Evolutionary conservation across 1,284 basidiomycete species (phyloP).

Genomic region (Volvariella volvacea): DNA sequence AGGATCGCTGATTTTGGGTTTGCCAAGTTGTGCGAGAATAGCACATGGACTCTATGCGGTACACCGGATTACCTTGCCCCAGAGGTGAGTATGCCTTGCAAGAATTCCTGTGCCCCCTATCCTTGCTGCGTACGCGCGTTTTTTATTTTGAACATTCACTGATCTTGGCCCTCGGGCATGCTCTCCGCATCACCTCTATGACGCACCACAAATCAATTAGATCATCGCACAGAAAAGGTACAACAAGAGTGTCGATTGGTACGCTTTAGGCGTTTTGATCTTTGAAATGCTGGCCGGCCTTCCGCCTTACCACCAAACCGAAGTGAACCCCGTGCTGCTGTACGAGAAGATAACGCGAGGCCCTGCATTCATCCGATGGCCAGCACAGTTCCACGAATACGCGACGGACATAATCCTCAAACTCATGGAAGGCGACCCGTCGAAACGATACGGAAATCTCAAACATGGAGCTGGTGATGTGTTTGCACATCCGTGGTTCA

Average conservation of each 20-base stretch:
- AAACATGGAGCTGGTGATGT: conserved; percentile 91
- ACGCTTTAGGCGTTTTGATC: conserved; percentile 92
- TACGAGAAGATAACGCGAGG: conserved; percentile 84
- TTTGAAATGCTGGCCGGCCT: conserved; percentile 96
- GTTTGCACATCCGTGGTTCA: conserved; percentile 95
- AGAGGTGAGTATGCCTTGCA: conserved; percentile 44
- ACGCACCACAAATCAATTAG: conserved; percentile 25
- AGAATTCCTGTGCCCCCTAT: background rate
- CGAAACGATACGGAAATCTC: conserved; percentile 91
- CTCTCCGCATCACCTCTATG: background rate
- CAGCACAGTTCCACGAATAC: conserved; percentile 73
- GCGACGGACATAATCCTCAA: conserved; percentile 89
- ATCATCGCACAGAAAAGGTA: conserved; percentile 89
- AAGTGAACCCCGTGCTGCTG: conserved; percentile 56
- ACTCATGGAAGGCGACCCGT: conserved; percentile 86
- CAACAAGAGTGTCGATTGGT: conserved; percentile 99
- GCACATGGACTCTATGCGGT: conserved; percentile 96
- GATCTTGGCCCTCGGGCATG: too few relatives aligned
- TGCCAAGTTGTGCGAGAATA: conserved; percentile 85
- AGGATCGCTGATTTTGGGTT: conserved; percentile 99
- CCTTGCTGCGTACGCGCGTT: conserved; percentile 4
- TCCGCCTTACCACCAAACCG: conserved; percentile 69
- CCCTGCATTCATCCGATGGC: conserved; percentile 75
- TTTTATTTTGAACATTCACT: too few relatives aligned
- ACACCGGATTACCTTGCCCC: conserved; percentile 96